Evolutionary conservation across 1,284 basidiomycete species (phyloP), one percentile per base, ranked within the genome.

Genomic region (Apiotrichum akiyoshidainum): DNA sequence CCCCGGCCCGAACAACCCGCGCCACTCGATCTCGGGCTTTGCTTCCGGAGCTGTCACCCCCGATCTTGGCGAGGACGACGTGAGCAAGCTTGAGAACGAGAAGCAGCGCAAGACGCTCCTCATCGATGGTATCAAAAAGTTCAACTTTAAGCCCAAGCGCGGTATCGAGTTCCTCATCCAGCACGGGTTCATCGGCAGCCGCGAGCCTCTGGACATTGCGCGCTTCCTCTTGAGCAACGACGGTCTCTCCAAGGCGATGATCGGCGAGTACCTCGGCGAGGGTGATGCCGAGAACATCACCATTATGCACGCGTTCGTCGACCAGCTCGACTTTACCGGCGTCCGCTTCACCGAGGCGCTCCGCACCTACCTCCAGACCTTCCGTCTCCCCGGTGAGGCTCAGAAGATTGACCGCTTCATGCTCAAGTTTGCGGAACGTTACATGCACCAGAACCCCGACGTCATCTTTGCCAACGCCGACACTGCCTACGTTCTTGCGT

Each of bases 401-500:
- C 94, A 98, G 77, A 97, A 97, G 80, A 97, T 98, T 67, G 94
- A 98, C 82, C 86, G 94, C n/a, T 97, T 86, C 79, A 94, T 98
- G 91, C 84, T 97, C 59, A 98, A 98, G 76, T 98, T 96, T 71
- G 93, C 94, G 6, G 93, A 96, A 71, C 84, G 92, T 22, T 98
- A 92, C 74, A 90, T 95, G 65, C 90, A 87, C 40, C 87, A 87
- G 58, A 96, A 97, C 74, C 78, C 85, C 0, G 83, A 86, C 64
- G 88, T 87, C 1, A 81, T 84, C 7, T 97, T 97, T 70, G 89
- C 90, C 57, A 83, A 83, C 65, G 82, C 82, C 68, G 93, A 96
- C 73, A 87, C 91, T 17, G 92, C 88, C 46, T 98, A 97, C 75
- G 86, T 98, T 44, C 83, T 97, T 49, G 90, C 94, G 7, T 97